A percentile compares a stretch with the other conserved stretches of the same genome.
phyloP scores from a whole-genome alignment of 78 protist genomes.

The Speleostelium caveatum region DNA sequence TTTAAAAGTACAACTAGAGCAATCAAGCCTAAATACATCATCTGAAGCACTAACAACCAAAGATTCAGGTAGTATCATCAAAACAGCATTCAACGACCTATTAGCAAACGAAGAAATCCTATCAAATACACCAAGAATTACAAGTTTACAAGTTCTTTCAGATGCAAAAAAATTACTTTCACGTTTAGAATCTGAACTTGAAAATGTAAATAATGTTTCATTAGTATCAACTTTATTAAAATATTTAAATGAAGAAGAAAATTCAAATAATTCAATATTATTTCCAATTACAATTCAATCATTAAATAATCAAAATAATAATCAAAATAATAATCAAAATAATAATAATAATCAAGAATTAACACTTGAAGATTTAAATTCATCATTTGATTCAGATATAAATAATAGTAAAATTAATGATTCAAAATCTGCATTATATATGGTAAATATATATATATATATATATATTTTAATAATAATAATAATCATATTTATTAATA shows the following conservation, averaged over 20 bases:
- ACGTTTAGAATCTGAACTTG: conserved; percentile 28
- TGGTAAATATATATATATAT: conserved; percentile 21
- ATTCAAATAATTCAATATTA: background rate
- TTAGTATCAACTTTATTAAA: conserved; percentile 24
- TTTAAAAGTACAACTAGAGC: conserved; percentile 34
- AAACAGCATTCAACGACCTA: conserved; percentile 57
- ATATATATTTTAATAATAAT: background rate
- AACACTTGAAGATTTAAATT: conserved; percentile 13
- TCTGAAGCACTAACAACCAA: background rate
- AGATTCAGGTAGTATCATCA: conserved; percentile 19
- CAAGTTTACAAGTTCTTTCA: conserved; percentile 28
- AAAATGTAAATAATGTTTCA: conserved; percentile 13
- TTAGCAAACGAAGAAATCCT: conserved; percentile 59
- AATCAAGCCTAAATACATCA: background rate
- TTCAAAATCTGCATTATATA: conserved; percentile 65
- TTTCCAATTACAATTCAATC: no score
- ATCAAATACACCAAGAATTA: conserved; percentile 31
- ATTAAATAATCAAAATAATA: no score
- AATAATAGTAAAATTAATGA: conserved; percentile 8
- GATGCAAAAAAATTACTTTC: conserved; percentile 27
- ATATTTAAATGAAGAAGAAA: conserved; percentile 31
- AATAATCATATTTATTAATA: no score
- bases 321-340: no score
- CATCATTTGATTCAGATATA: conserved; percentile 49
- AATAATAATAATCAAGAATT: background rate